Evolutionary conservation across 2,329 filamentous ascomycete genomes (phyloP).

Genomic region (Penicillium corylophilum): DNA sequence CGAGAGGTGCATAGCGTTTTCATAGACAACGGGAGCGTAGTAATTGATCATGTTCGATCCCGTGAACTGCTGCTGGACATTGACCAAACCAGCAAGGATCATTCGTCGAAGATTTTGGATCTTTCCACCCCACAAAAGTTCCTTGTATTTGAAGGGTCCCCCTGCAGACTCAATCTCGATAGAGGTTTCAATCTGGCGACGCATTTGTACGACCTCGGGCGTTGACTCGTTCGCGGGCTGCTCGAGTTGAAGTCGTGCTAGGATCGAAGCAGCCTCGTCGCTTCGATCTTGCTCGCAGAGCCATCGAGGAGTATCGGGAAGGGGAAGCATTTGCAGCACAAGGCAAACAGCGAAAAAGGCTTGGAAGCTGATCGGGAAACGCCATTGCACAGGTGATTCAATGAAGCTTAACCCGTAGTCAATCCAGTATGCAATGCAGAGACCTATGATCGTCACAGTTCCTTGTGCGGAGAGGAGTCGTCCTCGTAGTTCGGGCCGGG

Average conservation of each 20-base stretch:
- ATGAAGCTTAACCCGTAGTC: constrained; percentile 38
- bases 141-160: constrained; percentile 38
- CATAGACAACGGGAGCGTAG: constrained; percentile 43
- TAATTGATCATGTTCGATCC: constrained; percentile 42
- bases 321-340: constrained; percentile 33
- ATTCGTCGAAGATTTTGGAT: constrained; percentile 35
- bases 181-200: constrained; percentile 30
- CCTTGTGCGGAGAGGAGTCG: constrained; percentile 22
- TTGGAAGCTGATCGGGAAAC: constrained; percentile 47
- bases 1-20: constrained; percentile 40
- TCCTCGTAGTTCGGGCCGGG: constrained; percentile 19
- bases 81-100: constrained; percentile 34
- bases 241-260: constrained; percentile 27
- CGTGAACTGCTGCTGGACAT: constrained; percentile 39
- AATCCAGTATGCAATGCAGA: constrained; percentile 53
- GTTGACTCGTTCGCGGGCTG: constrained; percentile 17
- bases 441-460: constrained; percentile 45
- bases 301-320: constrained; percentile 43
- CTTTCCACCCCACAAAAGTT: constrained; percentile 34
- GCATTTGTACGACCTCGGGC: constrained; percentile 17
- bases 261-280: constrained; percentile 30
- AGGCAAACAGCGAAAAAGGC: constrained; percentile 40
- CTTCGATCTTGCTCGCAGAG: constrained; percentile 33
- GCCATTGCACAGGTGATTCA: constrained; percentile 40
- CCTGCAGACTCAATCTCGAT: constrained; percentile 37